phyloP scores from a whole-genome alignment of 805 yeast genomes.

The Lipomyces mesembrius region DNA sequence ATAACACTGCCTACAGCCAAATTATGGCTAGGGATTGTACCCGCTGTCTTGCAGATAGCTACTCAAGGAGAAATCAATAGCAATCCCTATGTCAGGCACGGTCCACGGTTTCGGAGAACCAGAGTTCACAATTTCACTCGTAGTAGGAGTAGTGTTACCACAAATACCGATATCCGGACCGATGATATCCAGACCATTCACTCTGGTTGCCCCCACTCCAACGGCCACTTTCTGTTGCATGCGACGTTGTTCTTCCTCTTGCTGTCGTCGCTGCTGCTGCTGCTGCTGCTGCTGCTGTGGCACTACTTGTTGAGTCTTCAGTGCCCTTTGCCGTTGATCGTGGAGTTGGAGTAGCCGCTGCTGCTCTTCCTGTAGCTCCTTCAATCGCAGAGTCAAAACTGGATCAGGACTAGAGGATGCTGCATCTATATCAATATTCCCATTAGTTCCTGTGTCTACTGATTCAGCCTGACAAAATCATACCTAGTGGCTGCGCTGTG shows the following conservation, averaged over 20 bases:
- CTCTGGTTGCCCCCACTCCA: not conserved
- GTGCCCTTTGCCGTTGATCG: not conserved
- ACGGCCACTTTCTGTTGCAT: not conserved
- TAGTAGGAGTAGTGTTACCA: not conserved
- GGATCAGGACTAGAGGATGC: not conserved
- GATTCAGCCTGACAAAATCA: not conserved
- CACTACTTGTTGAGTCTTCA: not conserved
- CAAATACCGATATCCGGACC: not conserved
- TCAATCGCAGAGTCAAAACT: not conserved
- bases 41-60: not conserved
- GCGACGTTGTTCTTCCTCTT: not conserved
- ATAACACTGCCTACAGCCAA: not conserved
- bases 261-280: not conserved
- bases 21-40: not conserved
- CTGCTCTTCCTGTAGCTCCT: not conserved
- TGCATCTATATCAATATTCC: not conserved
- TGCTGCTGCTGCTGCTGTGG: not conserved
- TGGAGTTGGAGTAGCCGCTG: not conserved
- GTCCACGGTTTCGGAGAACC: not conserved
- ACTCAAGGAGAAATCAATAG: not conserved
- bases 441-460: not conserved
- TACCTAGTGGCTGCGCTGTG: not conserved
- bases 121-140: not conserved
- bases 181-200: not conserved
- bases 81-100: not conserved